These are phyloP conservation scores for Davidsoniella virescens DNA, from an alignment of 2,329 filamentous ascomycete genomes.

Conservation along the genomic window DNA sequence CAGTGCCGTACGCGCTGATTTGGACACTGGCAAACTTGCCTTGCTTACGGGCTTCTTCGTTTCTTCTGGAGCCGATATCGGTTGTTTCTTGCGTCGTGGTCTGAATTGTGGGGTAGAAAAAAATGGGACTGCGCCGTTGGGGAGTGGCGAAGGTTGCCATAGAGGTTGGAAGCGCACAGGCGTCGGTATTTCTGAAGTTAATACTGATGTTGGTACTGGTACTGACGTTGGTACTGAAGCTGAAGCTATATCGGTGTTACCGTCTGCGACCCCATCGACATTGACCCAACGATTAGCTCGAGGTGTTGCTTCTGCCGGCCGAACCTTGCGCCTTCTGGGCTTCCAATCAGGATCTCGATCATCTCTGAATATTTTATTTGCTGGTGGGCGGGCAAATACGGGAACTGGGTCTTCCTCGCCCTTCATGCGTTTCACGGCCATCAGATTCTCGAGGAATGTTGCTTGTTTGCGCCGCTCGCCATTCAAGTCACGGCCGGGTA, in stretches of 20 bases:
- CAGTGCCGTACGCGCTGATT: slow-evolving; percentile 7
- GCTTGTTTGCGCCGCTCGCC: slow-evolving; percentile 33
- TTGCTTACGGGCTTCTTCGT: slow-evolving; percentile 1
- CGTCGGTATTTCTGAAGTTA: slow-evolving; percentile 13
- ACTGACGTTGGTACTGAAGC: too few species aligned
- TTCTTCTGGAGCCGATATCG: slow-evolving; percentile 1
- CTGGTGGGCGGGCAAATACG: slow-evolving; percentile 33
- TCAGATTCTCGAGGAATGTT: slow-evolving; percentile 49
- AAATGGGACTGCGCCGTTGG: slow-evolving; percentile 5
- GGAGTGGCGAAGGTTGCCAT: slow-evolving; percentile 12
- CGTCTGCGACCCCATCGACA: background rate
- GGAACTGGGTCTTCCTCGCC: slow-evolving; percentile 52
- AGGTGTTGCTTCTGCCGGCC: background rate
- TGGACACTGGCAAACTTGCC: slow-evolving; percentile 7
- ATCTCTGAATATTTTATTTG: slow-evolving; percentile 26
- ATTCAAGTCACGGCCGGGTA: slow-evolving; percentile 28
- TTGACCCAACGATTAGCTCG: background rate
- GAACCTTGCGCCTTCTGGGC: slow-evolving; percentile 12
- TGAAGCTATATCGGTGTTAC: background rate
- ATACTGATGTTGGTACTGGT: background rate
- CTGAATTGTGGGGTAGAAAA: slow-evolving; percentile 11
- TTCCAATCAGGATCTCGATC: slow-evolving; percentile 25
- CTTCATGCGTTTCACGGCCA: slow-evolving; percentile 44
- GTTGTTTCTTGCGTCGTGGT: slow-evolving; percentile 9
- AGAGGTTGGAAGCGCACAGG: slow-evolving; percentile 20